These are phyloP conservation scores for Phytophthora lateralis DNA, from an alignment of 352 stramenopile species.

Conservation along the genomic window DNA sequence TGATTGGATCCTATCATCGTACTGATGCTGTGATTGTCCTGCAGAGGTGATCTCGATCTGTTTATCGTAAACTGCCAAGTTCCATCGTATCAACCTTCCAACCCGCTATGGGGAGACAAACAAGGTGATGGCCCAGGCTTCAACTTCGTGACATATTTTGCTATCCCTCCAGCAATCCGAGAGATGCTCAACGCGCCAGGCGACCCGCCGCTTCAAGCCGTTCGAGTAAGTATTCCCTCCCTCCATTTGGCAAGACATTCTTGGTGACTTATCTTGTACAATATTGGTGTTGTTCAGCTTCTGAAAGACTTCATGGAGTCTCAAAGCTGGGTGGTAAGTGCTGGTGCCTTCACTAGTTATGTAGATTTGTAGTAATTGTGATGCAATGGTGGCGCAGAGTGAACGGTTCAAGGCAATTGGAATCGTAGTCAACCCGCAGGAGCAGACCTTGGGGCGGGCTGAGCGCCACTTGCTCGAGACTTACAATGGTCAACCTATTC, in stretches of 20 bases:
- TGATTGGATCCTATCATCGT: background rate
- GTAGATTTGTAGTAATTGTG: background rate
- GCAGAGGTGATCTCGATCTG: slow-evolving; percentile 52
- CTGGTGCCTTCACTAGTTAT: background rate
- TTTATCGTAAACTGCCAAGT: slow-evolving; percentile 89
- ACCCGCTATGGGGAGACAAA: slow-evolving; percentile 83
- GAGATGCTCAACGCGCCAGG: slow-evolving; percentile 47
- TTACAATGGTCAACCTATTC: slow-evolving; percentile 84
- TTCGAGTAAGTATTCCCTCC: slow-evolving; percentile 38
- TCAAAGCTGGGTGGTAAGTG: slow-evolving; percentile 40
- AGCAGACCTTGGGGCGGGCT: slow-evolving; percentile 71
- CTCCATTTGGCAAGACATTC: background rate
- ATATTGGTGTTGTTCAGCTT: slow-evolving; percentile 11
- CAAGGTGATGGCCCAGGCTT: slow-evolving; percentile 74
- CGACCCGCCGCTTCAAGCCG: slow-evolving; percentile 50
- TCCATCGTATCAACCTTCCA: slow-evolving; percentile 82
- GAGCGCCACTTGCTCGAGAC: slow-evolving; percentile 81
- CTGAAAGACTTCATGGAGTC: slow-evolving; percentile 49
- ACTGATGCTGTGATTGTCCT: slow-evolving; percentile 6
- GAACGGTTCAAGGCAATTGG: slow-evolving; percentile 87
- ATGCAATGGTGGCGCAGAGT: slow-evolving; percentile 37
- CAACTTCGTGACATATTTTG: slow-evolving; percentile 86
- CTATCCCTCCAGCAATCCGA: slow-evolving; percentile 62
- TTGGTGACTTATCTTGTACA: background rate
- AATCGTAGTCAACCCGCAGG: slow-evolving; percentile 76